Percentiles rank a stretch among this genome's conserved stretches.
These are phyloP conservation scores for Verticillium dahliae DNA, from an alignment of 2,329 filamentous ascomycete genomes.

Conservation along the genomic window DNA sequence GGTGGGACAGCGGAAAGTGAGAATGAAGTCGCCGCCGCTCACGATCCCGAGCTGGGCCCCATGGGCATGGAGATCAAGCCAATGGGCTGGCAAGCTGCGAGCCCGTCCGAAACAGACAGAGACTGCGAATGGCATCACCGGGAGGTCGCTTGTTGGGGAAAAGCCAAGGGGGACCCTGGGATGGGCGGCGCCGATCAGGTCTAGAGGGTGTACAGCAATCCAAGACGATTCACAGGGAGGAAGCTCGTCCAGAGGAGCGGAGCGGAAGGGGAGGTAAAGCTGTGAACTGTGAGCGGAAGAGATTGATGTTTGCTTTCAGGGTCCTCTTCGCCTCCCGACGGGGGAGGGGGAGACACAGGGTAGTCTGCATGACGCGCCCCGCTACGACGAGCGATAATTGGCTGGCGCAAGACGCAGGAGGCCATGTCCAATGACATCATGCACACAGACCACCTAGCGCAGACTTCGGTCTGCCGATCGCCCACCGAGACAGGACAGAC, in stretches of 20 bases:
- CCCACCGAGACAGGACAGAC: background rate
- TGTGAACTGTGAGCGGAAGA: too few relatives aligned
- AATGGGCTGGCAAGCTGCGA: background rate
- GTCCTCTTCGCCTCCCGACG: background rate
- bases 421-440: background rate
- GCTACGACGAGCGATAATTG: background rate
- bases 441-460: background rate
- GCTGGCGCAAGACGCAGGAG: background rate
- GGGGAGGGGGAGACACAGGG: background rate
- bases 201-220: background rate
- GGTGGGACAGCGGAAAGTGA: background rate
- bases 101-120: background rate
- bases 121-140: background rate
- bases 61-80: background rate
- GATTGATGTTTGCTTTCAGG: background rate
- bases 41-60: background rate
- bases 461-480: background rate
- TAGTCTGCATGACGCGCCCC: background rate
- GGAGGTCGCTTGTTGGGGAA: background rate
- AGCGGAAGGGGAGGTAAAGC: background rate
- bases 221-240: too few relatives aligned
- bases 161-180: background rate
- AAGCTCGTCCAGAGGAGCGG: background rate
- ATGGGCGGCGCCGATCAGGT: background rate
- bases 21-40: background rate